Evolutionary conservation across 176 grass and related monocot species (phyloP).

Genomic region (Alopecurus myosuroides): DNA sequence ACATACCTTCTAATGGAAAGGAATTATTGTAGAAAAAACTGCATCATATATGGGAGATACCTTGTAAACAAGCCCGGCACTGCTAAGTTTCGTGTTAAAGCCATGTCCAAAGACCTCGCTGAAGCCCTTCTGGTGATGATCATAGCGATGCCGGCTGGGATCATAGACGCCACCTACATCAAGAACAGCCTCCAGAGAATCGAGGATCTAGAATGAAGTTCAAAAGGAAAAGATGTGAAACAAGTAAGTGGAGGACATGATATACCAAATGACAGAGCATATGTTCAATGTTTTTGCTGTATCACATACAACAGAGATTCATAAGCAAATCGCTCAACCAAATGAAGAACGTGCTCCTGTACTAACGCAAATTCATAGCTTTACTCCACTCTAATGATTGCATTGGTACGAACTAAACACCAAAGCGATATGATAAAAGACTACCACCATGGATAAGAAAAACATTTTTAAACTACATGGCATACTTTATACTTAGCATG

Average conservation of each 20-base stretch:
- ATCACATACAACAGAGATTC: neutral
- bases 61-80: conserved; percentile 99
- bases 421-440: neutral
- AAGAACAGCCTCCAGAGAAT: conserved; percentile 87
- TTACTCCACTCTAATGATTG: neutral
- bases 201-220: conserved; percentile 53
- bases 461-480: neutral
- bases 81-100: conserved; percentile 96
- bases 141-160: conserved; percentile 71
- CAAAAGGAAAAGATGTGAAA: conserved; percentile 1
- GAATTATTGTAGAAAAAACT: neutral
- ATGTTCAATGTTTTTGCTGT: neutral
- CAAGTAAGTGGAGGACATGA: neutral
- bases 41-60: conserved; percentile 20
- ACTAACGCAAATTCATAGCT: neutral
- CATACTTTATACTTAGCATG: neutral
- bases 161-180: conserved; percentile 96
- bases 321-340: neutral
- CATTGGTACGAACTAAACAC: neutral
- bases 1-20: neutral
- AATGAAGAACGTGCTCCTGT: neutral
- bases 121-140: conserved; percentile 98
- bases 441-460: neutral
- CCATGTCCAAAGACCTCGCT: conserved; percentile 89
- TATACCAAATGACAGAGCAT: neutral